Base-by-base conservation (phyloP, 2,329 filamentous ascomycete genomes). In the Alternaria postmessia region DNA sequence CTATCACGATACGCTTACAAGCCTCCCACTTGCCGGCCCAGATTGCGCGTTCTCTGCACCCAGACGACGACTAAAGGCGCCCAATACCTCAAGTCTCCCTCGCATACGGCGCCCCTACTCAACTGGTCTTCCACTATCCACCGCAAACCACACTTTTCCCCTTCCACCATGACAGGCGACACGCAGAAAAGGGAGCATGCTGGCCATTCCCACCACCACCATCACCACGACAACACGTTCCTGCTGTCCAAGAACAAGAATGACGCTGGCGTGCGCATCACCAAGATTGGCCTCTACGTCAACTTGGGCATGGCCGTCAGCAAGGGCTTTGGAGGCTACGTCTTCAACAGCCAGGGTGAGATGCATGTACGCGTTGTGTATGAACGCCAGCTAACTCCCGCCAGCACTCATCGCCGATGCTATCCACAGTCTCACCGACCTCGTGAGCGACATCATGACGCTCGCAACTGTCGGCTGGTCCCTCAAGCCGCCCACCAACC, bases 381-480 rank as follows among this genome's bases (percentile, higher is more conserved):
- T 36, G 22, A 5, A 24, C 16, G 3, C 47, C 36, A 51, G 44
- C 74, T 77, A 51, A 77, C 63, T n/a, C 14, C 44, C 3, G 41
- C 70, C 74, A 75, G 90, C 92, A 59, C 91, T 97, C 84, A 84
- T 94, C 61, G 94, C 95, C 75, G 95, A 99, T 78, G 95, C 93
- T 57, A 94, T 96, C 82, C 95, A 99, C 82, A 94, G 93, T 72
- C 86, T 98, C 68, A 96, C 94, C 49, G 95, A 99, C 80, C 87
- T 99, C 57, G 93, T 96, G 62, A 97, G 94, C 54, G 95, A 99
- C 78, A 86, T 99, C 70, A 88, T 97, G 78, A 99, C 95, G 1
- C 86, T 99, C 20, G 92, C 92, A 16, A 99, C 95, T 9, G 94
- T 99, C 47, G 94, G 94, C 20, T 97, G 92, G 89, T 96, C 94